Evolutionary conservation across 164 flowering plant genomes (phyloP), one percentile per base, ranked within the genome.

Genomic region (Litsea cubeba): DNA sequence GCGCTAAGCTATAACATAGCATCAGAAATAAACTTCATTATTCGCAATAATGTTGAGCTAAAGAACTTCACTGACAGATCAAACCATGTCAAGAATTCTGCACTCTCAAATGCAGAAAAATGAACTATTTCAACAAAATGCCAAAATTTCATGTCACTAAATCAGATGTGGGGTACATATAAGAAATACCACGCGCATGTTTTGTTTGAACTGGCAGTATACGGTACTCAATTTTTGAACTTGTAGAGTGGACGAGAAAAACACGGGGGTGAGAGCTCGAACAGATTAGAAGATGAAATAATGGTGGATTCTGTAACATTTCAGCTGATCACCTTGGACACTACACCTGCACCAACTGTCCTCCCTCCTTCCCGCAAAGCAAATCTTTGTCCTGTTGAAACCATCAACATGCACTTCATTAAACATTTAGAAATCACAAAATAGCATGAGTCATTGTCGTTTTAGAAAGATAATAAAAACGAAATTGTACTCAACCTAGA

Each of bases 341-440:
- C 98, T 15, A 94, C 98, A 50, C 98, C 98, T 2, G 98, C 98
- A 77, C 98, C 98, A 69, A 94, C 94, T 1, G 96, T 92, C 81
- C 96, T 89, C 8, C 98, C 97, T 71, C 98, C 98, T 77, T 94
- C 98, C 78, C 98, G 85, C 82, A 91, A 79, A 57, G 97, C 97
- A 87, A 92, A 93, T 86, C 98, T 88, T 88, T 93, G 95, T 50
- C 98, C 97, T 93, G 94, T 76, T 32, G 76, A 22, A 51, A 64
- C 23, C 65, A 65, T 4, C 74, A 75, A 62, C 11, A 60, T 11
- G 4, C 25, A 20, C 60, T 54, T 54, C 60, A 54, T 14, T 54
- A 54, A 54, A 54, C n/a, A 54, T 54, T 20, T 54, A 12, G 20
- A 54, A 54, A 54, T 15, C 60, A 54, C n/a, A 54, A 7, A 40